A percentile compares a stretch with the other conserved stretches of the same genome.
These are phyloP conservation scores for Grammothele lineata DNA, from an alignment of 768 basidiomycete species.

Conservation along the genomic window DNA sequence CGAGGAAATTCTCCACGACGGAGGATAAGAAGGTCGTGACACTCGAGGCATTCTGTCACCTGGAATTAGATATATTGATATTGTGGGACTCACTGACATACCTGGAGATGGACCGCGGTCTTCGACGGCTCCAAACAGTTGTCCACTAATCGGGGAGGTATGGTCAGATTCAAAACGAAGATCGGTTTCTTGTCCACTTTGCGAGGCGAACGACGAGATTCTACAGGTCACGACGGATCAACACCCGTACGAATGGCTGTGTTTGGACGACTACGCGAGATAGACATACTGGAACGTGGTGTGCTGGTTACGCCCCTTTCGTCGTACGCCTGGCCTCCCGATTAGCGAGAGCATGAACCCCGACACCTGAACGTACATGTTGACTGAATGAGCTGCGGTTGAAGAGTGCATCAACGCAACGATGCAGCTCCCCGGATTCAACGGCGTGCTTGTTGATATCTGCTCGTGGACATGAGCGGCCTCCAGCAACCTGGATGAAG, in stretches of 20 bases:
- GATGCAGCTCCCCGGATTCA: conserved; percentile 61
- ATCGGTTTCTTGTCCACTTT: conserved; percentile 77
- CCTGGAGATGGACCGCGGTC: conserved; percentile 60
- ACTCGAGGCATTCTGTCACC: conserved; percentile 55
- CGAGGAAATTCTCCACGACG: conserved; percentile 58
- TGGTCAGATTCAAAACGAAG: conserved; percentile 73
- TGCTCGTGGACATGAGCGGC: conserved; percentile 27
- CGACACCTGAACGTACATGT: conserved; percentile 43
- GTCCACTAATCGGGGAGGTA: conserved; percentile 68
- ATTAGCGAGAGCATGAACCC: too few relatives aligned
- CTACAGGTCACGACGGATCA: conserved; percentile 19
- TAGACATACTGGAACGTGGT: too few relatives aligned
- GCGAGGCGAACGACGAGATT: conserved; percentile 65
- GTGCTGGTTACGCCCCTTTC: too few relatives aligned
- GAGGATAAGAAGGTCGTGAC: conserved; percentile 55
- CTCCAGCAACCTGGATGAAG: too few relatives aligned
- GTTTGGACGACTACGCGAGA: too few relatives aligned
- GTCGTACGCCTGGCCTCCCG: too few relatives aligned
- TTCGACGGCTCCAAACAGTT: conserved; percentile 81
- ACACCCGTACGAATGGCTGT: too few relatives aligned
- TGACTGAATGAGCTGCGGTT: conserved; percentile 67
- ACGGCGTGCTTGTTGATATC: conserved; percentile 80
- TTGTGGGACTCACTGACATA: conserved; percentile 27
- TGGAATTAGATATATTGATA: neutral
- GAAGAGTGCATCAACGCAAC: conserved; percentile 62